A percentile compares a stretch with the other conserved stretches of the same genome.
phyloP scores from a whole-genome alignment of 1,284 basidiomycete species.

The Polyporus tsugae region DNA sequence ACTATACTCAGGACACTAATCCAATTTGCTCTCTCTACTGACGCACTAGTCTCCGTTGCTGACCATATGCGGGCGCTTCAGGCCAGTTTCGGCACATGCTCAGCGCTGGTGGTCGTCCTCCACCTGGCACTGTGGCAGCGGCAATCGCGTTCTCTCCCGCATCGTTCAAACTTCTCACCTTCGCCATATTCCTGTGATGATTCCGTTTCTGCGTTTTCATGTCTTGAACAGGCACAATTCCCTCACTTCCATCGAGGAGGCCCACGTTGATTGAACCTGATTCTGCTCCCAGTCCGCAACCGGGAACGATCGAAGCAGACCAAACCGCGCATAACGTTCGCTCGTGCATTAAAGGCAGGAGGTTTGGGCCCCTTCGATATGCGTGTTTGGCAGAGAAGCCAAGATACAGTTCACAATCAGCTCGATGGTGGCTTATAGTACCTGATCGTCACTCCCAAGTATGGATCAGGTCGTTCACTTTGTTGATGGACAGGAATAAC shows the following conservation, averaged over 20 bases:
- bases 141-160: not conserved
- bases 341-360: not conserved
- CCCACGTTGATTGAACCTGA: not conserved
- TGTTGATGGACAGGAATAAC: too few relatives aligned
- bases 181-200: too few relatives aligned
- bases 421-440: not conserved
- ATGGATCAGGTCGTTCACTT: not conserved
- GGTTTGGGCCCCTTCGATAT: not conserved
- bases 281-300: not conserved
- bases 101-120: too few relatives aligned
- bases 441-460: not conserved
- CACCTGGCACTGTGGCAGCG: too few relatives aligned
- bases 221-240: not conserved
- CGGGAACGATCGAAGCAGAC: not conserved
- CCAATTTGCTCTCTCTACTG: not conserved
- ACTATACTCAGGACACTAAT: conserved; percentile 30
- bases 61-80: not conserved
- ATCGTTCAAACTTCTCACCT: not conserved
- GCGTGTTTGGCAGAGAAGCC: not conserved
- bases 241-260: not conserved
- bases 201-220: not conserved
- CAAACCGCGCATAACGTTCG: not conserved
- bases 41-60: not conserved
- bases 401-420: not conserved
- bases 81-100: not conserved